Base-by-base conservation (phyloP, 352 stramenopile species). In the Aphanomyces astaci region DNA sequence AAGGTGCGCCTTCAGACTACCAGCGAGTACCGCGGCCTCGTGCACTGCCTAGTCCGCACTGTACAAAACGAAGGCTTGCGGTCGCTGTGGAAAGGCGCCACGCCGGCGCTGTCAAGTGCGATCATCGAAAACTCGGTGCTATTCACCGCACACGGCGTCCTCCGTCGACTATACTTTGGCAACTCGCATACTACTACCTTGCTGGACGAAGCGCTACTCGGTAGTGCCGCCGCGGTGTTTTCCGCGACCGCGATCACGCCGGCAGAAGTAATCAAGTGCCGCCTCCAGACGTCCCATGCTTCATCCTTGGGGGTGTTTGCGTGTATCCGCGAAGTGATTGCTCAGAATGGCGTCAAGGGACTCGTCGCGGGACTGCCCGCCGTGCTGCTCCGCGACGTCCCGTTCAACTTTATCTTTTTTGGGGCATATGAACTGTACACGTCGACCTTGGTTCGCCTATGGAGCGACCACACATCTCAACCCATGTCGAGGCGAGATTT, bases 401-500 rank as follows among this genome's bases (percentile, higher is more conserved):
- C 88, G 30, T 96, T 96, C 75, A 94, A 89, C 72, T 94, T 94
- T 66, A 88, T 88, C 72, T 96, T 96, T 74, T 96, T 96, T 51
- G 86, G 86, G 51, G 79, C 78, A 43, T 96, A 94, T 70, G 78
- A 93, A 39, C 76, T 81, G 27, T 87, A 84, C 76, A 92, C 82
- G 30, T 88, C 80, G 7, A 54, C 71, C 11, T 72, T 87, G n/a
- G 69, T 70, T 7, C 73, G 70, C 19, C 28, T 77, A 31, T 67
- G 87, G 22, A 67, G 72, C 49, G 83, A 88, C 30, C 5, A 30
- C 51, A 33, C 51, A 43, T 43, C 36, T 7, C 36, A 7, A 43
- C 15, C 36, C 7, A 54, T 72, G 31, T 87, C 81, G 55, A 90
- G 90, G 73, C 80, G 81, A 32, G 83, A 94, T 1, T 77, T 96